These are phyloP conservation scores for Verticillium zaregamsianum DNA, from an alignment of 2,329 filamentous ascomycete genomes.

Conservation along the genomic window DNA sequence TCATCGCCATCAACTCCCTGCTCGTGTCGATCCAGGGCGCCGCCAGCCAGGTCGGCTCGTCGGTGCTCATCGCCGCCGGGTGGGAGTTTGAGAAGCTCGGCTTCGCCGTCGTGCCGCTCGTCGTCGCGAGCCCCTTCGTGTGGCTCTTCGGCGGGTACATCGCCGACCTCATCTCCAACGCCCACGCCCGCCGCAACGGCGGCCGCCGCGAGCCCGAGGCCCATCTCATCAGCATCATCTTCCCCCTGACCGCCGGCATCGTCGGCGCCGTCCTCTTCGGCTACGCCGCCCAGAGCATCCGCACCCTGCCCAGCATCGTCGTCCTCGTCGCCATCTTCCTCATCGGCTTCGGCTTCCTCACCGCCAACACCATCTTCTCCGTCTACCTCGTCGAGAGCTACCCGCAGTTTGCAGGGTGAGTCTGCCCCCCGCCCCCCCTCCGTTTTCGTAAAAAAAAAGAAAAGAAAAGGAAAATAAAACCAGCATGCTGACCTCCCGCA, in stretches of 20 bases:
- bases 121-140: constrained; percentile 12
- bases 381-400: constrained; percentile 30
- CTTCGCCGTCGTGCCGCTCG: constrained; percentile 14
- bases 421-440: not conserved
- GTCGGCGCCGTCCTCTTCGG: constrained; percentile 26
- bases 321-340: constrained; percentile 22
- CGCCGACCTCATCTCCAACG: constrained; percentile 23
- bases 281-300: constrained; percentile 19
- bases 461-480: too few species aligned
- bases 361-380: constrained; percentile 22
- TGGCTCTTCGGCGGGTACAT: constrained; percentile 22
- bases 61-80: constrained; percentile 15
- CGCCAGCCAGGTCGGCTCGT: constrained; percentile 18
- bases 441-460: not conserved
- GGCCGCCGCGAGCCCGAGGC: constrained; percentile 27
- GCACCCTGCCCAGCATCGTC: constrained; percentile 19
- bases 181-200: constrained; percentile 20
- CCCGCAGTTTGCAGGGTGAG: constrained; percentile 17
- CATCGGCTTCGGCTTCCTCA: constrained; percentile 22
- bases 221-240: constrained; percentile 23
- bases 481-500: constrained; percentile 6
- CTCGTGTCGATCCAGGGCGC: constrained; percentile 25
- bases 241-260: constrained; percentile 24
- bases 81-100: constrained; percentile 25
- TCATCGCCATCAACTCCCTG: constrained; percentile 23